Base-by-base conservation (phyloP, 148 eudicot genomes). In the Euryodendron excelsum region DNA sequence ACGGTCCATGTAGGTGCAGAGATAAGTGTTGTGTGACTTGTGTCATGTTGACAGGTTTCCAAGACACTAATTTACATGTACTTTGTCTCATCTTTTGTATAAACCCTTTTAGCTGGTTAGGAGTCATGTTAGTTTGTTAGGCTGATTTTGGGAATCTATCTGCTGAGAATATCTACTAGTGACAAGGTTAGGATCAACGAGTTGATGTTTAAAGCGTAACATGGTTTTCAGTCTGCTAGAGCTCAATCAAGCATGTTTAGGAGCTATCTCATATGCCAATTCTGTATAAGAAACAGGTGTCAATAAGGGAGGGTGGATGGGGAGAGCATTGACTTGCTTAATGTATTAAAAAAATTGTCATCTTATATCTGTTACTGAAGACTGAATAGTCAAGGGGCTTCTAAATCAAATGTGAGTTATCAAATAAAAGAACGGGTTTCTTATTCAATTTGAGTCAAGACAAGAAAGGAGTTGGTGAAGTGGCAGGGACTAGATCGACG, bases 101-200 rank as follows among this genome's bases (percentile, higher is more conserved):
- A 31, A 75, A 39, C 37, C 25, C 14, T 37, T 55, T 61, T 33
- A 62, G 31, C 62, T 59, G n/a, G 50, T 13, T 6, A 58, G 44
- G 8, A 41, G 48, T 37, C 5, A n/a, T 76, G 79, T 30, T 76
- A 25, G 61, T 76, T n/a, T 69, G 9, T 44, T 28, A 20, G 72
- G 72, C 52, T 44, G 31, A 7, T 27, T 14, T 28, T 10, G 33
- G 2, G 20, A 76, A 76, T 36, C 48, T 6, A 63, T 76, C 59
- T 41, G 15, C 14, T 17, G 68, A 27, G 25, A 41, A 56, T 23
- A 20, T 58, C 63, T 75, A 21, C 39, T 25, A 4, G 58, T 30
- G 20, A 20, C 66, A 58, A 28, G 34, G 34, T 74, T 33, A 30
- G 20, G 12, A 41, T 60, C 66, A 13, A 75, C 1, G 4, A 37